Conservation (phyloP, 345 rosid genomes). For the Populus davidiana region DNA sequence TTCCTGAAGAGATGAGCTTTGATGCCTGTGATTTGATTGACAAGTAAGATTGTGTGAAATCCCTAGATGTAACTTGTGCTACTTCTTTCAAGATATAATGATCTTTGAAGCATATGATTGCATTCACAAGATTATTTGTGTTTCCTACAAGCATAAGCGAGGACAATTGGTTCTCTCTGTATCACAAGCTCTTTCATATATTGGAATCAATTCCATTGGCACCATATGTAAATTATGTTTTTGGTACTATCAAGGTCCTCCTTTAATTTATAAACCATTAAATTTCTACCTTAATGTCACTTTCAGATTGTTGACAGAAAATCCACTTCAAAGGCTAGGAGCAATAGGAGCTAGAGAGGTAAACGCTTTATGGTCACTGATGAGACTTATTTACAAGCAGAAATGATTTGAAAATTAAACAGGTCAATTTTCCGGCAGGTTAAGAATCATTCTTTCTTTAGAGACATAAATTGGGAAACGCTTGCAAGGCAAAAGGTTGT, state of each 20-base stretch:
- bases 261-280: neutral
- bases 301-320: constrained; percentile 79
- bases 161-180: neutral
- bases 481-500: constrained; percentile 90
- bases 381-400: constrained; percentile 9
- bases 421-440: constrained; percentile 44
- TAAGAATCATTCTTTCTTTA: constrained; percentile 77
- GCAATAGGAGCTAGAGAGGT: constrained; percentile 93
- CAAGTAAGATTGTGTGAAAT: constrained; percentile 56
- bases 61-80: neutral
- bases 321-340: constrained; percentile 87
- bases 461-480: constrained; percentile 90
- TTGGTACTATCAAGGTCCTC: neutral
- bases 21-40: constrained; percentile 78
- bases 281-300: constrained; percentile 14
- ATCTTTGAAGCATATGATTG: neutral
- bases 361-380: constrained; percentile 16
- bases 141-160: neutral
- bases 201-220: neutral
- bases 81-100: neutral
- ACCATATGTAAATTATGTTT: neutral
- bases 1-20: constrained; percentile 74
- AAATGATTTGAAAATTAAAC: constrained; percentile 12
- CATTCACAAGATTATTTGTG: neutral
- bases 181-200: no score